Conservation (phyloP, 495 filamentous ascomycete genomes). For the Astrocystis sublimbata region DNA sequence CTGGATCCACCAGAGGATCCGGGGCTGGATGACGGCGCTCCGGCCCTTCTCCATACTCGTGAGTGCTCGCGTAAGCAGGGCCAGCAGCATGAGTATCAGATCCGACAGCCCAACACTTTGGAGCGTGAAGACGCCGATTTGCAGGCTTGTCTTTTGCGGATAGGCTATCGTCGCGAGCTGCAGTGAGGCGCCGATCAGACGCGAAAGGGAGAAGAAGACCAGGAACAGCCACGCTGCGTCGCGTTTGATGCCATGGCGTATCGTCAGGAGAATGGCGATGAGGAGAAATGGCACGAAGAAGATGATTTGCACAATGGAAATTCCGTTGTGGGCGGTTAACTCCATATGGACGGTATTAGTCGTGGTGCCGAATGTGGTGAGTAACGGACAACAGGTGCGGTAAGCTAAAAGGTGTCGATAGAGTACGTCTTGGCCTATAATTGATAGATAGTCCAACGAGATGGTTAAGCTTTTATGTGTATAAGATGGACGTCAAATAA, state of each 20-base stretch:
- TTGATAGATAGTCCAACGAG: not conserved
- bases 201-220: conserved; percentile 37
- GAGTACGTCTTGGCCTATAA: not conserved
- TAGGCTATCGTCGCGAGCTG: conserved; percentile 38
- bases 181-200: conserved; percentile 34
- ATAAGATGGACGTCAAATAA: no score
- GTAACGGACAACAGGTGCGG: no score
- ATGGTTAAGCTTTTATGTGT: not conserved
- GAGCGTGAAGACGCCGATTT: conserved; percentile 30
- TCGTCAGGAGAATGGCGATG: conserved; percentile 30
- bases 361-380: no score
- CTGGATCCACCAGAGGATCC: conserved; percentile 27
- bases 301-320: conserved; percentile 38
- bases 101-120: conserved; percentile 36
- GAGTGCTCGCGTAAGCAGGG: conserved; percentile 33
- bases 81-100: conserved; percentile 33
- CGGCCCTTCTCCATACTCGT: conserved; percentile 21
- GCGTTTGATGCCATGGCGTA: conserved; percentile 36
- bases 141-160: conserved; percentile 31
- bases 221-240: conserved; percentile 38
- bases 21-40: conserved; percentile 23
- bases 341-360: conserved; percentile 19
- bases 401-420: not conserved
- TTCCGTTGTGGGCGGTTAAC: conserved; percentile 29
- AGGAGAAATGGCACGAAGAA: conserved; percentile 32